Conservation (phyloP, 2,329 filamentous ascomycete genomes). For the Penicillium thymicola region DNA sequence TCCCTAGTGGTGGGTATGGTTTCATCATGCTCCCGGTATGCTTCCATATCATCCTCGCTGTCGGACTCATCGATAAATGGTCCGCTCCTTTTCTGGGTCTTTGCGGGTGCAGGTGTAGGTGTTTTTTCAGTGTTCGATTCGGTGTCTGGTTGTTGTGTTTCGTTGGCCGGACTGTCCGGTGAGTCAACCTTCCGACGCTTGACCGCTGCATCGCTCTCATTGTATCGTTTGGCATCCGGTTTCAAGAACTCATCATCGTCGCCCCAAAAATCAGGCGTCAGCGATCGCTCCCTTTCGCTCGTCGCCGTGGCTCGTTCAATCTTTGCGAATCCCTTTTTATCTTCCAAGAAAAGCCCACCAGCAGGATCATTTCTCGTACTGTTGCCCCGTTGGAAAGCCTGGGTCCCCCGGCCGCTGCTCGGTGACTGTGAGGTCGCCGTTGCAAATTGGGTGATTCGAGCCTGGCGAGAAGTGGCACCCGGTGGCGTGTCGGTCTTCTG, state of each 20-base stretch:
- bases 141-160: not conserved
- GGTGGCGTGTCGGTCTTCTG: conserved; percentile 60
- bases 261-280: conserved; percentile 35
- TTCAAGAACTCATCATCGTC: conserved; percentile 21
- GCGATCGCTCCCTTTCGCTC: conserved; percentile 20
- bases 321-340: conserved; percentile 23
- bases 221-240: conserved; percentile 24
- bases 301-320: conserved; percentile 1
- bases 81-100: conserved; percentile 27
- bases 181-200: conserved; percentile 37
- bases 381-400: conserved; percentile 10
- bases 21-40: conserved; percentile 23
- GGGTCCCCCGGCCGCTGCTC: conserved; percentile 28
- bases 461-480: conserved; percentile 49
- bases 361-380: conserved; percentile 10
- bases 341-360: conserved; percentile 38
- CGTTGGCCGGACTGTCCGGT: not conserved
- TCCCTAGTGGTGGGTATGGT: not conserved
- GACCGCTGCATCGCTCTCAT: conserved; percentile 30
- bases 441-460: conserved; percentile 53
- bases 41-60: conserved; percentile 49
- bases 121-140: not conserved
- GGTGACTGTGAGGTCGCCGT: conserved; percentile 22
- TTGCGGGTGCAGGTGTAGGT: not conserved
- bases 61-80: conserved; percentile 50